These are phyloP conservation scores for Daldinia sp. DNA, from an alignment of 2,329 filamentous ascomycete genomes.

Conservation along the genomic window DNA sequence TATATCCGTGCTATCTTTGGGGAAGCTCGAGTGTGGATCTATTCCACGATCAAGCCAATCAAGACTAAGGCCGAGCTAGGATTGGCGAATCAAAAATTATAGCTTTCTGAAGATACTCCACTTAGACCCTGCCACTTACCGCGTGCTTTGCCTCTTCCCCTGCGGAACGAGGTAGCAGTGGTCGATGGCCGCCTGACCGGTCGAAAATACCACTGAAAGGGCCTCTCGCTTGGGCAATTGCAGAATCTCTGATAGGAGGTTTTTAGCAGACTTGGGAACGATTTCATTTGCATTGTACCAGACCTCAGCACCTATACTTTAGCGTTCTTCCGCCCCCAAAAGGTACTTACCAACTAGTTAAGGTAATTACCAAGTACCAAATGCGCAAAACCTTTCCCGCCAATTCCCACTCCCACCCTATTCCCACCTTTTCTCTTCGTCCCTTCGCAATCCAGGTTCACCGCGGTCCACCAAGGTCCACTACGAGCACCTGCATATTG, in stretches of 20 bases:
- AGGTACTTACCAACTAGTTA: not conserved
- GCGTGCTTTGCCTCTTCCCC: slow-evolving; percentile 27
- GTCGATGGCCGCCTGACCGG: slow-evolving; percentile 29
- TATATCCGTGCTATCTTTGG: slow-evolving; percentile 26
- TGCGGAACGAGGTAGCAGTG: slow-evolving; percentile 23
- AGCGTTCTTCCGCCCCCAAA: not conserved
- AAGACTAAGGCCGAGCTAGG: slow-evolving; percentile 1
- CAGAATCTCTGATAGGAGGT: slow-evolving; percentile 24
- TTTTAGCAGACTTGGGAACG: slow-evolving; percentile 27
- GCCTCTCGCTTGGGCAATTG: slow-evolving; percentile 20
- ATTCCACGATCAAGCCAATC: slow-evolving; percentile 21
- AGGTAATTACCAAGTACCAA: not conserved
- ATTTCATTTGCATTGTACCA: not conserved
- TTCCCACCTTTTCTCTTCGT: slow-evolving; percentile 16
- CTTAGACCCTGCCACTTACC: slow-evolving; percentile 26
- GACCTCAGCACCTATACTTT: no score
- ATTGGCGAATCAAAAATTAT: slow-evolving; percentile 26
- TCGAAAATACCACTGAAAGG: slow-evolving; percentile 29
- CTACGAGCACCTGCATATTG: slow-evolving; percentile 35
- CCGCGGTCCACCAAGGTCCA: slow-evolving; percentile 23
- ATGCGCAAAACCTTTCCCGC: slow-evolving; percentile 5
- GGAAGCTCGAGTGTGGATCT: slow-evolving; percentile 25
- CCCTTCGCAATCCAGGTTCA: slow-evolving; percentile 9
- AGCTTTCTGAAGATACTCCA: slow-evolving; percentile 20
- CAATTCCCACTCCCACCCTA: slow-evolving; percentile 1